Percentiles rank a stretch among this genome's conserved stretches.
Evolutionary conservation across 2,329 filamentous ascomycete species (phyloP).

Genomic region (Mariannaea elegans): DNA sequence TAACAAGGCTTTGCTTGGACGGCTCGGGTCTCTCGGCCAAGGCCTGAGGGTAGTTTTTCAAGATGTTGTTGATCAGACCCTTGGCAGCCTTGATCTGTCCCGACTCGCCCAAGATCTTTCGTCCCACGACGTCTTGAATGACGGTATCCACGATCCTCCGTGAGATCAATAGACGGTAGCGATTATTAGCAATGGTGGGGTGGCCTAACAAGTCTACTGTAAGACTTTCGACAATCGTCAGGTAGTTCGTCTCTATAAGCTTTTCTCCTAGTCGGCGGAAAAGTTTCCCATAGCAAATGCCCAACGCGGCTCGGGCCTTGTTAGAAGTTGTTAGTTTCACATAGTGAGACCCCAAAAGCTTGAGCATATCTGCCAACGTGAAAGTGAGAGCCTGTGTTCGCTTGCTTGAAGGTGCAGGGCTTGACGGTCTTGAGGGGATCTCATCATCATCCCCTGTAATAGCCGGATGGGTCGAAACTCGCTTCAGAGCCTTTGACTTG

Average conservation of each 20-base stretch:
- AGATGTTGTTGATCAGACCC: constrained; percentile 82
- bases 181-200: constrained; percentile 79
- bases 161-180: constrained; percentile 86
- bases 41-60: constrained; percentile 94
- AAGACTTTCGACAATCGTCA: constrained; percentile 81
- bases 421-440: constrained; percentile 71
- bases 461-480: constrained; percentile 67
- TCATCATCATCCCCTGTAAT: constrained; percentile 79
- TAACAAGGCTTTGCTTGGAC: constrained; percentile 83
- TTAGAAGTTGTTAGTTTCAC: constrained; percentile 81
- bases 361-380: constrained; percentile 80
- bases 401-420: constrained; percentile 73
- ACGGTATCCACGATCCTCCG: constrained; percentile 86
- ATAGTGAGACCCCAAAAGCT: constrained; percentile 82
- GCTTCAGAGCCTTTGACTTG: constrained; percentile 66
- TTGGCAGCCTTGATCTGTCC: constrained; percentile 86
- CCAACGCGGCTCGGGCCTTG: constrained; percentile 81
- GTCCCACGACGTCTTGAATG: constrained; percentile 83
- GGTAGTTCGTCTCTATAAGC: constrained; percentile 84
- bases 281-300: constrained; percentile 86
- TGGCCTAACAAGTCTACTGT: constrained; percentile 83
- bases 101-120: constrained; percentile 85
- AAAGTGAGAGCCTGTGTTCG: constrained; percentile 79
- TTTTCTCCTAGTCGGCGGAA: constrained; percentile 82
- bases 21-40: constrained; percentile 89